phyloP scores from a whole-genome alignment of 768 basidiomycete species.

The Rhodosporidiobolus sp. region DNA sequence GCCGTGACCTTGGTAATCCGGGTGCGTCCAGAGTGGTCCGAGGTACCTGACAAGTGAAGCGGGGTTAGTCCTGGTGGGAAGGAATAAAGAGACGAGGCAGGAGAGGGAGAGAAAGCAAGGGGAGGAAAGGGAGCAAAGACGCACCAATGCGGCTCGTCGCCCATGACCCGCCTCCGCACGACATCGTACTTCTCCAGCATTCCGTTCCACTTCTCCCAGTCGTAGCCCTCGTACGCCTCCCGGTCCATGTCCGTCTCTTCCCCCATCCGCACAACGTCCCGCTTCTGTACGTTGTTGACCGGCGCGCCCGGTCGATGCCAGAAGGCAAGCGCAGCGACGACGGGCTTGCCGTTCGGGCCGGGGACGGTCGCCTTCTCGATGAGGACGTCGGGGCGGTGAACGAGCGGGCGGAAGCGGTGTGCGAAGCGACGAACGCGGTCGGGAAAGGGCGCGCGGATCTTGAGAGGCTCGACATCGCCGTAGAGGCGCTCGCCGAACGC shows the following conservation, averaged over 20 bases:
- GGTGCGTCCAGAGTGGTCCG: conserved; percentile 17
- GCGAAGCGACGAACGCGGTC: conserved; percentile 10
- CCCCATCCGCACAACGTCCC: not conserved
- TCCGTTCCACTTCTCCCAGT: conserved; percentile 23
- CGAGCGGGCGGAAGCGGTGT: not conserved
- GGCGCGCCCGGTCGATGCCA: conserved; percentile 11
- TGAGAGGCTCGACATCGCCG: conserved; percentile 6
- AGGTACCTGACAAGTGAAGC: conserved; percentile 14
- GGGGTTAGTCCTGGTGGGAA: no score
- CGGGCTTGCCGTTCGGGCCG: not conserved
- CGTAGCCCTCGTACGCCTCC: conserved; percentile 6
- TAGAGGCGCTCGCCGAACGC: conserved; percentile 26
- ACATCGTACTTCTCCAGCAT: conserved; percentile 19
- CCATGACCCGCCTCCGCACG: conserved; percentile 8
- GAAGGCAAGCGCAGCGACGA: conserved; percentile 7
- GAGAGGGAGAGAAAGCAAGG: not conserved
- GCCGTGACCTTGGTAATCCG: conserved; percentile 20
- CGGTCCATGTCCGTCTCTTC: conserved; percentile 11
- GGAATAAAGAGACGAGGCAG: no score
- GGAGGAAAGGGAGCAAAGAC: not conserved
- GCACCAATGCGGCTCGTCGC: conserved; percentile 25
- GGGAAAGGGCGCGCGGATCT: not conserved
- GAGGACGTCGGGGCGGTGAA: not conserved
- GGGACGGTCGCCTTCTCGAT: conserved; percentile 8
- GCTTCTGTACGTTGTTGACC: conserved; percentile 18